Conservation (phyloP, 176 grass and related monocot genomes). For the Eragrostis curvula region DNA sequence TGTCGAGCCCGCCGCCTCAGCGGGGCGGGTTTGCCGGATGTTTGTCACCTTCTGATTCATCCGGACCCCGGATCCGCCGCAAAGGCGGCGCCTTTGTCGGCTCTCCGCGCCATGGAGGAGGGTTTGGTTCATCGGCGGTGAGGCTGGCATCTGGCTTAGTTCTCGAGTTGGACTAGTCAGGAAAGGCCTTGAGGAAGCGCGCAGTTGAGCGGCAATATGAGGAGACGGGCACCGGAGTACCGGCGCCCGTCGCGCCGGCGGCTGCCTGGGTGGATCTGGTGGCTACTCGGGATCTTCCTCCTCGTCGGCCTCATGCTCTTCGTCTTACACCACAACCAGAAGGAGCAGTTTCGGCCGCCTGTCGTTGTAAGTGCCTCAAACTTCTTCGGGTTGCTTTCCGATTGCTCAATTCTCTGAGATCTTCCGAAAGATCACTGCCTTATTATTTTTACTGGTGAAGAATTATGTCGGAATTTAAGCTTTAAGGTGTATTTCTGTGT, state of each 20-base stretch:
- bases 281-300: constrained; percentile 79
- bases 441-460: neutral
- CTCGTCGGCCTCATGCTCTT: constrained; percentile 82
- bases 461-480: neutral
- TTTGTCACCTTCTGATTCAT: constrained; percentile 34
- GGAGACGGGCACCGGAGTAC: constrained; percentile 71
- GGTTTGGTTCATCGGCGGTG: constrained; percentile 31
- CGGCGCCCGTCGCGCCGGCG: constrained; percentile 67
- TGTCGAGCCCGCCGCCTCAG: constrained; percentile 10
- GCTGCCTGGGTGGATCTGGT: constrained; percentile 88
- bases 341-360: constrained; percentile 67
- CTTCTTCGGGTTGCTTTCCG: neutral
- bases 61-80: constrained; percentile 32
- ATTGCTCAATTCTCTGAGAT: constrained; percentile 52
- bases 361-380: constrained; percentile 57
- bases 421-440: constrained; percentile 36
- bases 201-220: constrained; percentile 41
- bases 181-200: constrained; percentile 27
- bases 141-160: constrained; percentile 25
- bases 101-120: constrained; percentile 28
- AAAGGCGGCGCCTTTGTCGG: constrained; percentile 51
- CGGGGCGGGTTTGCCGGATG: constrained; percentile 16
- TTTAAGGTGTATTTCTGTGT: constrained; percentile 1
- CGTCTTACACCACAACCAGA: constrained; percentile 88
- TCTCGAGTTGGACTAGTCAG: constrained; percentile 16